Evolutionary conservation across 2,329 filamentous ascomycete species (phyloP).

Genomic region (Alternaria brassicae): DNA sequence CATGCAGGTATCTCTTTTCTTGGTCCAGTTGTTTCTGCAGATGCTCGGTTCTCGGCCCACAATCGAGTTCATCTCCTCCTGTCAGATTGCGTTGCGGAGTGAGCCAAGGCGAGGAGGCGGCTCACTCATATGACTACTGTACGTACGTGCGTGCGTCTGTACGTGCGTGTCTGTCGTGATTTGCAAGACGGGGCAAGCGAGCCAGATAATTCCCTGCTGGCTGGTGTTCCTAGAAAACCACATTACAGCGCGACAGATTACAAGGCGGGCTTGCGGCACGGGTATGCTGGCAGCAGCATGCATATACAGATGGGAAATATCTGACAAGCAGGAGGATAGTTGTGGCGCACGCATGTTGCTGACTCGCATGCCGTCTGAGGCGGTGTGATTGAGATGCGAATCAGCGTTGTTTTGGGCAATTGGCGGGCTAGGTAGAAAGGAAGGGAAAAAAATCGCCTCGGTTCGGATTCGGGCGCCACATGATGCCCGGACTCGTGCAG

Average conservation of each 20-base stretch:
- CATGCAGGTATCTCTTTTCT: not conserved
- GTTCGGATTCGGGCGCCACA: not conserved
- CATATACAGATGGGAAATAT: not conserved
- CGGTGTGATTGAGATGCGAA: not conserved
- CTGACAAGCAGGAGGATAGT: not conserved
- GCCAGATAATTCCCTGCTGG: no score
- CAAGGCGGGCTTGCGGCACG: not conserved
- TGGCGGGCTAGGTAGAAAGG: not conserved
- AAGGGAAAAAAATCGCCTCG: not conserved
- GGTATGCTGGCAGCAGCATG: not conserved
- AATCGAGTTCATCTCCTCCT: slow-evolving; percentile 3
- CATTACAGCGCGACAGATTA: not conserved
- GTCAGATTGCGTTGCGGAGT: slow-evolving; percentile 1
- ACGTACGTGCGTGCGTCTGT: not conserved
- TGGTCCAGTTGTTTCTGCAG: not conserved
- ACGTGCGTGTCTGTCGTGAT: no score
- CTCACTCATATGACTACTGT: slow-evolving; percentile 1
- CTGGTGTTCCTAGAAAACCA: no score
- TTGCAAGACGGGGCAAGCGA: not conserved
- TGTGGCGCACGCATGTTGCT: not conserved
- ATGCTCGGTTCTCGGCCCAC: slow-evolving; percentile 1
- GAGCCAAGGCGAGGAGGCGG: not conserved
- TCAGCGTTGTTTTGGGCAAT: not conserved
- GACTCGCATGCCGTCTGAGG: slow-evolving; percentile 3
- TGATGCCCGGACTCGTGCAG: not conserved